Percentiles rank a stretch among this genome's conserved stretches.
Evolutionary conservation across 2,329 filamentous ascomycete genomes (phyloP).

Genomic region (Didymella sp.): DNA sequence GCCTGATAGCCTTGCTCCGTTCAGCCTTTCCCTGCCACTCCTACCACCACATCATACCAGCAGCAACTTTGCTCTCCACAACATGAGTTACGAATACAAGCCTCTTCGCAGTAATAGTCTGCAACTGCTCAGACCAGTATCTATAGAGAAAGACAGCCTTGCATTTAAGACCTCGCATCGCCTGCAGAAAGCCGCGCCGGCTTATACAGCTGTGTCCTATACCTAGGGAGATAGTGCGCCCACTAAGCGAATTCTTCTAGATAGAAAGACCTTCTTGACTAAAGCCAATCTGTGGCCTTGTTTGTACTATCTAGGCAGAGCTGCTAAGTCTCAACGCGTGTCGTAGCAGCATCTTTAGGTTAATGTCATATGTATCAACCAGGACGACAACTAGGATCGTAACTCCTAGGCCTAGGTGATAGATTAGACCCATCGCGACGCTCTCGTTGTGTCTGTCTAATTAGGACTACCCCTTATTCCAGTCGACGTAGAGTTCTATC

Average conservation of each 20-base stretch:
- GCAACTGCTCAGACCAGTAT: constrained; percentile 3
- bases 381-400: constrained; percentile 8
- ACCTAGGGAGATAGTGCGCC: constrained; percentile 33
- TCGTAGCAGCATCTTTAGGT: constrained; percentile 5
- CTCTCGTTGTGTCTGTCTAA: constrained; percentile 10
- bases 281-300: constrained; percentile 2
- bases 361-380: no score
- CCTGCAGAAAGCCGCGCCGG: constrained; percentile 1
- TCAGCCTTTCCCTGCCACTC: not conserved
- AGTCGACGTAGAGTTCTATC: not conserved
- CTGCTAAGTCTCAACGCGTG: not conserved
- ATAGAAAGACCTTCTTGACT: not conserved
- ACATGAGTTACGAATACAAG: not conserved
- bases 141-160: not conserved
- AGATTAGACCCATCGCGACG: constrained; percentile 15
- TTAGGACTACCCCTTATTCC: constrained; percentile 11
- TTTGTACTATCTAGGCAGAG: not conserved
- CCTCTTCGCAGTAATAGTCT: not conserved
- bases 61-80: not conserved
- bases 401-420: constrained; percentile 17
- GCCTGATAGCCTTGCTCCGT: not conserved
- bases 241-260: constrained; percentile 2
- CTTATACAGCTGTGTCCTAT: constrained; percentile 40
- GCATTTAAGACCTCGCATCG: not conserved
- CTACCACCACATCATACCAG: not conserved